Percentiles rank a stretch among this genome's conserved stretches.
Conservation (phyloP, 2,329 filamentous ascomycete species). For the Aspergillus luchuensis region DNA sequence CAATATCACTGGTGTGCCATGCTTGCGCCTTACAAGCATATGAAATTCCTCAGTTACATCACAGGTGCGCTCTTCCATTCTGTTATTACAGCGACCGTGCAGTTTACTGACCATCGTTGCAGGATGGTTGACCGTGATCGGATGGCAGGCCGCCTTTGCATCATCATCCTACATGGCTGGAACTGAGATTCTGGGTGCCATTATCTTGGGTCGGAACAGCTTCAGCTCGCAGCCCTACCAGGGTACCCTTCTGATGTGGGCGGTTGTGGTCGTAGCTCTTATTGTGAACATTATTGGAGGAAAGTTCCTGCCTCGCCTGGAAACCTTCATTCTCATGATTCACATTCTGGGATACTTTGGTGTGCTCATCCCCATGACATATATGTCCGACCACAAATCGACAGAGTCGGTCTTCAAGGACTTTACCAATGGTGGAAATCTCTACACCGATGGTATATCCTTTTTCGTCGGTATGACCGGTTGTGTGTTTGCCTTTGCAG, state of each 20-base stretch:
- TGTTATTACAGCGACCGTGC: not conserved
- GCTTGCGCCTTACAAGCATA: conserved; percentile 38
- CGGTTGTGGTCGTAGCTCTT: conserved; percentile 41
- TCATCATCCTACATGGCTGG: conserved; percentile 37
- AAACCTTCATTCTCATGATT: conserved; percentile 52
- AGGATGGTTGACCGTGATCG: conserved; percentile 47
- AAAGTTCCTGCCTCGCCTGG: conserved; percentile 48
- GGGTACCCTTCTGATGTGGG: conserved; percentile 51
- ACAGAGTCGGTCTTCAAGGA: conserved; percentile 47
- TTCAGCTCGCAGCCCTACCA: conserved; percentile 51
- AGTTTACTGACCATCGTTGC: not conserved
- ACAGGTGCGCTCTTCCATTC: conserved; percentile 26
- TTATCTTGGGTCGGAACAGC: conserved; percentile 37
- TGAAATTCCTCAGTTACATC: conserved; percentile 44
- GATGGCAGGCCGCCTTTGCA: conserved; percentile 49
- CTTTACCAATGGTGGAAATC: conserved; percentile 52
- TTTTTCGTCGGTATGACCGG: conserved; percentile 39
- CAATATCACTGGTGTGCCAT: conserved; percentile 47
- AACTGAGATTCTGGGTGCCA: conserved; percentile 39
- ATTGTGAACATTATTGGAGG: conserved; percentile 49
- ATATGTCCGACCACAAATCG: conserved; percentile 42
- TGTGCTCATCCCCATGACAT: conserved; percentile 52
- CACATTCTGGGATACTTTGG: conserved; percentile 57
- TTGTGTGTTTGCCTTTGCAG: conserved; percentile 41
- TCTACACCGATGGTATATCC: conserved; percentile 45